These are phyloP conservation scores for Ophiocordyceps camponoti-leonardi DNA, from an alignment of 2,329 filamentous ascomycete species.

Conservation along the genomic window DNA sequence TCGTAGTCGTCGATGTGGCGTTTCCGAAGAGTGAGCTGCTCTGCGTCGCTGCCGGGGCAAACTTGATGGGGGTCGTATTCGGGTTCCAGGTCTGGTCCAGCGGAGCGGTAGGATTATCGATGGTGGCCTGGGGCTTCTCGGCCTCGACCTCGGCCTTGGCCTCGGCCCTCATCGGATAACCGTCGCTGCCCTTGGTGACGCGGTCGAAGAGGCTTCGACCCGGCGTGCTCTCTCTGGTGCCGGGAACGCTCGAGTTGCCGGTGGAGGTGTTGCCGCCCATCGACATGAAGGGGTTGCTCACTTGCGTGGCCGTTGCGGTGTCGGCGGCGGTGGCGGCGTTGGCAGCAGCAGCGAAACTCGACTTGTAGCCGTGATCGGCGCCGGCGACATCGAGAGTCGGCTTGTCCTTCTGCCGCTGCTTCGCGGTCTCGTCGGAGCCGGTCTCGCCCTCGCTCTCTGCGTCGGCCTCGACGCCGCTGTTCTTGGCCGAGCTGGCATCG, in stretches of 20 bases:
- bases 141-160: slow-evolving; percentile 4
- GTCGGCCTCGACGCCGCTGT: slow-evolving; percentile 31
- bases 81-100: slow-evolving; percentile 23
- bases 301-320: background rate
- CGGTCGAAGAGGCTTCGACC: slow-evolving; percentile 38
- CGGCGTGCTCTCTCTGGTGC: slow-evolving; percentile 25
- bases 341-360: slow-evolving; percentile 1
- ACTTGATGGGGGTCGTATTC: slow-evolving; percentile 37
- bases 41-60: slow-evolving; percentile 19
- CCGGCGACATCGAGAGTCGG: slow-evolving; percentile 23
- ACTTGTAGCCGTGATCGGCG: slow-evolving; percentile 15
- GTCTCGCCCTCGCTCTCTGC: slow-evolving; percentile 28
- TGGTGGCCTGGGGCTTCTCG: slow-evolving; percentile 5
- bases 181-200: slow-evolving; percentile 30
- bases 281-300: slow-evolving; percentile 1
- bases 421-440: slow-evolving; percentile 26
- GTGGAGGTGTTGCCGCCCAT: slow-evolving; percentile 6
- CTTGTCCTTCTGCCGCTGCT: slow-evolving; percentile 24
- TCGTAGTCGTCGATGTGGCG: slow-evolving; percentile 9
- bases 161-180: slow-evolving; percentile 27
- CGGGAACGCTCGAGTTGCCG: slow-evolving; percentile 18
- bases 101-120: slow-evolving; percentile 11
- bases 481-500: slow-evolving; percentile 35
- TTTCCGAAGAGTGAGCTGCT: slow-evolving; percentile 16
- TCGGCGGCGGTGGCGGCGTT: background rate